Conservation (phyloP, 106 monocot species). For the Platanthera guangdongensis region DNA sequence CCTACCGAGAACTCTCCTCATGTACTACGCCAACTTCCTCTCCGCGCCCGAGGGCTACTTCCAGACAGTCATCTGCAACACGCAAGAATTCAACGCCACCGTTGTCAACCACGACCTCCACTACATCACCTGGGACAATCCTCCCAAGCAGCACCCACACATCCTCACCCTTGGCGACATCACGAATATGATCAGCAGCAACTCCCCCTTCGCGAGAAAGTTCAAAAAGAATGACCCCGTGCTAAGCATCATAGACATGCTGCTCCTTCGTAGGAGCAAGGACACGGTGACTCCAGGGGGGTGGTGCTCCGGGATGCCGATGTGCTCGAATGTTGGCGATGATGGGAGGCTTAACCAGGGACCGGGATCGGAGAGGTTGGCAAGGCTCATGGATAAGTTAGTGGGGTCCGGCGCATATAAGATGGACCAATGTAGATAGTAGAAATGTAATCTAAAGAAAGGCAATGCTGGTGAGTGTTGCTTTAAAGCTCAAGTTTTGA, state of each 20-base stretch:
- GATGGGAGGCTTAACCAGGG: conserved; percentile 23
- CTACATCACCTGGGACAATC: conserved; percentile 70
- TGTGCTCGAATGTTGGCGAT: conserved; percentile 38
- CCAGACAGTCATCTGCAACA: conserved; percentile 77
- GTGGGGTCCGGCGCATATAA: conserved; percentile 32
- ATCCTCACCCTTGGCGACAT: conserved; percentile 29
- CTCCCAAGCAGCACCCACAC: conserved; percentile 80
- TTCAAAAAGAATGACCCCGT: conserved; percentile 41
- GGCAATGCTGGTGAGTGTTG: not conserved
- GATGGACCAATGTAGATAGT: conserved; percentile 48
- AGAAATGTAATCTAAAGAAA: not conserved
- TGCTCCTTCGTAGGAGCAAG: conserved; percentile 33
- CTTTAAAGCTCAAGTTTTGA: not conserved
- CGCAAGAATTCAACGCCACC: conserved; percentile 36
- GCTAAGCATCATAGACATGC: conserved; percentile 49
- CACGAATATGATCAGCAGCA: conserved; percentile 43
- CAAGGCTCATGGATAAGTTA: conserved; percentile 33
- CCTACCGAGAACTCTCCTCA: conserved; percentile 72
- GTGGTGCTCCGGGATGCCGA: conserved; percentile 37
- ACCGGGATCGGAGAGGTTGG: conserved; percentile 38
- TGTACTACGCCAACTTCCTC: conserved; percentile 92
- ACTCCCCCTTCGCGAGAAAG: conserved; percentile 73
- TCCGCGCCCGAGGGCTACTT: conserved; percentile 92
- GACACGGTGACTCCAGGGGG: conserved; percentile 38
- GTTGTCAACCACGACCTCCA: conserved; percentile 82